Conservation (phyloP, 805 yeast species). For the Cyberlindnera saturnus region DNA sequence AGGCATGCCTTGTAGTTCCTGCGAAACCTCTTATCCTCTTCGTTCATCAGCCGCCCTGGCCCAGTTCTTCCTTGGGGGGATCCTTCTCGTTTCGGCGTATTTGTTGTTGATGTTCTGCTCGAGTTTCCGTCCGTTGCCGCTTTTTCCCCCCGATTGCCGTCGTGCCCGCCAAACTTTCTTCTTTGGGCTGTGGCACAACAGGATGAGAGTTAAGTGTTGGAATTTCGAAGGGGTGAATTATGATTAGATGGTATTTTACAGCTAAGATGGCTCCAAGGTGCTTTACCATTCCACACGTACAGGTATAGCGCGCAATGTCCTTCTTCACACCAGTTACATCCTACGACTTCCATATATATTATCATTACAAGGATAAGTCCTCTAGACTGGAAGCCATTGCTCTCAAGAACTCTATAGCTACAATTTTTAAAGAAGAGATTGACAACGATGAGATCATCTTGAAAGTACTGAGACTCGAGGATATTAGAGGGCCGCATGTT, state of each 20-base stretch:
- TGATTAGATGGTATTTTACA: no score
- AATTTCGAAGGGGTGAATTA: no score
- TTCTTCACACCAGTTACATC: constrained; percentile 22
- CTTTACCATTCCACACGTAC: no score
- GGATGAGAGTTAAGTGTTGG: no score
- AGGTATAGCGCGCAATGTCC: neutral
- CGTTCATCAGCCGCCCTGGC: neutral
- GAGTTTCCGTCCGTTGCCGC: constrained; percentile 1
- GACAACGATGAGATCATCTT: constrained; percentile 21
- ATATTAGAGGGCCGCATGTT: constrained; percentile 37
- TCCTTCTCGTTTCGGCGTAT: no score
- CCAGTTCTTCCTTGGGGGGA: neutral
- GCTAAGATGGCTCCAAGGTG: no score
- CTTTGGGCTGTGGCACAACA: no score
- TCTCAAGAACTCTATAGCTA: constrained; percentile 34
- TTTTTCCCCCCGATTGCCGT: neutral
- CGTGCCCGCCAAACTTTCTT: neutral
- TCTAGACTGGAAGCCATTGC: constrained; percentile 31
- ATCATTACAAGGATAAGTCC: constrained; percentile 25
- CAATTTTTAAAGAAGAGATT: constrained; percentile 33
- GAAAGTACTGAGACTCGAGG: constrained; percentile 7
- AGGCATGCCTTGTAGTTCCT: constrained; percentile 69
- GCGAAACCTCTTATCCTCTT: constrained; percentile 12
- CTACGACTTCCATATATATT: constrained; percentile 50
- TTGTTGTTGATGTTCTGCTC: neutral